phyloP scores from a whole-genome alignment of 331 rosid genomes.

The Telfairia occidentalis region DNA sequence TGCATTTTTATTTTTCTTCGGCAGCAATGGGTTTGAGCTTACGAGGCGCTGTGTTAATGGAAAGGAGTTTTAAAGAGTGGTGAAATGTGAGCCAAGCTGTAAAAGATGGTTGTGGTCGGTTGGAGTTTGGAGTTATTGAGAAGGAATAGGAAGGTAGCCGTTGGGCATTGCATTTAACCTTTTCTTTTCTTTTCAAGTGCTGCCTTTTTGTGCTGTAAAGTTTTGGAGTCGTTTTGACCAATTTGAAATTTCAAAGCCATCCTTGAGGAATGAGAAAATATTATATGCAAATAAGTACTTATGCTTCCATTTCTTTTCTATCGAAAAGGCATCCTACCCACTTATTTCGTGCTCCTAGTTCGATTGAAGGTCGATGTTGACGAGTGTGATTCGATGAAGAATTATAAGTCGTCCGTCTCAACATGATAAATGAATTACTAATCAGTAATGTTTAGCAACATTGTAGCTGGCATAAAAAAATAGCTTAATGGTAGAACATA shows the following conservation, averaged over 20 bases:
- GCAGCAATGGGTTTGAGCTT: not conserved
- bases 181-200: not conserved
- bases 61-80: not conserved
- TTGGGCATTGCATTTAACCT: not conserved
- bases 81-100: not conserved
- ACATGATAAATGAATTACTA: too few species aligned
- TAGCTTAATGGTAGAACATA: too few species aligned
- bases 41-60: not conserved
- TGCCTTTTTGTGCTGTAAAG: not conserved
- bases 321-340: too few species aligned
- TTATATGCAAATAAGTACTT: too few species aligned
- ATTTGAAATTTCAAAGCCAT: not conserved
- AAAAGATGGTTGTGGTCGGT: not conserved
- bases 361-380: too few species aligned
- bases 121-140: not conserved
- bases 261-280: not conserved
- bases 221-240: not conserved
- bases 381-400: too few species aligned
- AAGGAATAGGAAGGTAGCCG: not conserved
- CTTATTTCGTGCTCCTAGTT: too few species aligned
- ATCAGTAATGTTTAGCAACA: too few species aligned
- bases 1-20: too few species aligned
- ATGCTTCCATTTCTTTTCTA: too few species aligned
- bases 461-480: too few species aligned
- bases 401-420: too few species aligned